Base-by-base conservation (phyloP, 2,329 filamentous ascomycete genomes). In the Cladophialophora exuberans region DNA sequence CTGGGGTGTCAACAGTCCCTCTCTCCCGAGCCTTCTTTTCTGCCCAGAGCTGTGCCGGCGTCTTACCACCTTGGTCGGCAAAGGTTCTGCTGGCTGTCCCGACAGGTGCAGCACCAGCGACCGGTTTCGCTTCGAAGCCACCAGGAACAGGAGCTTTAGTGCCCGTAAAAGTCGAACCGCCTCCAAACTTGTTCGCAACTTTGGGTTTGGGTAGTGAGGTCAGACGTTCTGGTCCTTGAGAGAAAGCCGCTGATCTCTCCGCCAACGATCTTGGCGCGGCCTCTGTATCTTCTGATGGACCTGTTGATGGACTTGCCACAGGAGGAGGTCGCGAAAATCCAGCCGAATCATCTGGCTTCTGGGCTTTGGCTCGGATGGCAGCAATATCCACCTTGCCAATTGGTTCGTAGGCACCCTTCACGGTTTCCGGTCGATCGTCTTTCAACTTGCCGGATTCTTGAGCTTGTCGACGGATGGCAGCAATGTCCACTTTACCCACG, bases 371-470 rank as follows among this genome's bases (percentile, higher is more conserved):
- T 61, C 90, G 85, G 67, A 99, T 97, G 18, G 93, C 92, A 38
- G 90, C 90, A 72, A 99, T 97, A 65, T 99, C 94, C 7, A 99
- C 93, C 75, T 97, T 97, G 42, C 94, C 94, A 17, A 97, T 80
- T 1, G 94, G 94, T 72, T 97, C 89, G 68, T 99, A 99, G 20
- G 92, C 83, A 36, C 94, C 94, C 74, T 96, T 97, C 17, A 97
- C 89, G 4, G 85, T 83, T 1, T 87, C 83, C 3, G 94, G 94
- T 52, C 91, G 82, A 63, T 96, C 88, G 67, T 97, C 90, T 41
- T 81, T 69, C 9, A 68, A 9, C 22, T 68, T 61, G 6, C 81
- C 72, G 70, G 79, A 65, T 78, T 86, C 77, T 79, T 86, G 68
- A 74, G 91, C 77, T 82, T 90, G 70, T 79, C 86, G 75, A 60